Evolutionary conservation across 2,329 filamentous ascomycete genomes (phyloP).

Genomic region (Herpotrichia juniperi): DNA sequence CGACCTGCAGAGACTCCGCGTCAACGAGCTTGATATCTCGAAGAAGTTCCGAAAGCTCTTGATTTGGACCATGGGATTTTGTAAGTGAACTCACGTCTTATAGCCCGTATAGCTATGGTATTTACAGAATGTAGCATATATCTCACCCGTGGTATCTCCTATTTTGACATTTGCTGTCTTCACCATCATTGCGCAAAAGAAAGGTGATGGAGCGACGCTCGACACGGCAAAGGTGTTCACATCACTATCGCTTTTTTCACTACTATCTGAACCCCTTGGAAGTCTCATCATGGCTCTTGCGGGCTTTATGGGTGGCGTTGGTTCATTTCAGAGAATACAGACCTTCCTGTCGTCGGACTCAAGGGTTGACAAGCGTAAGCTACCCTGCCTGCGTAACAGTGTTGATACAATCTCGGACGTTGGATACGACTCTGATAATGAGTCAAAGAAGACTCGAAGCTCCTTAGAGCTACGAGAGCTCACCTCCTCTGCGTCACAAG

Average conservation of each 20-base stretch:
- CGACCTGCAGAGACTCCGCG: conserved; percentile 36
- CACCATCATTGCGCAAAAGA: conserved; percentile 47
- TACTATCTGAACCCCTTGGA: conserved; percentile 54
- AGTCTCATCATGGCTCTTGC: conserved; percentile 54
- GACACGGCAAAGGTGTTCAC: conserved; percentile 54
- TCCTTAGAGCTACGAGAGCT: conserved; percentile 28
- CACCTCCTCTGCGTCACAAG: conserved; percentile 25
- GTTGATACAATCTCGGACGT: conserved; percentile 24
- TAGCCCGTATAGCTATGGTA: background rate
- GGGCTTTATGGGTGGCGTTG: conserved; percentile 52
- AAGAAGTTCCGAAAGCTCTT: conserved; percentile 42
- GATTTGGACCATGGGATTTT: conserved; percentile 45
- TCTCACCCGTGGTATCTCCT: conserved; percentile 46
- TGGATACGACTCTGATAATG: conserved; percentile 31
- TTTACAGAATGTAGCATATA: conserved; percentile 30
- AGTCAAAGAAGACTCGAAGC: conserved; percentile 30
- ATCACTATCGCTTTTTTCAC: conserved; percentile 54
- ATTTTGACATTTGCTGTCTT: conserved; percentile 55
- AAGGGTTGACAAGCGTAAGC: conserved; percentile 26
- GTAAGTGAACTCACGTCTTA: conserved; percentile 19
- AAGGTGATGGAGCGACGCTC: conserved; percentile 36
- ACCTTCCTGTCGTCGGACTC: conserved; percentile 47
- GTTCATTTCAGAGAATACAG: conserved; percentile 55
- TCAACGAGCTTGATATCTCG: conserved; percentile 41
- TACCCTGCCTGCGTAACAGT: conserved; percentile 24